Evolutionary conservation across 164 flowering plant genomes (phyloP).

Genomic region (Echeveria elegans): DNA sequence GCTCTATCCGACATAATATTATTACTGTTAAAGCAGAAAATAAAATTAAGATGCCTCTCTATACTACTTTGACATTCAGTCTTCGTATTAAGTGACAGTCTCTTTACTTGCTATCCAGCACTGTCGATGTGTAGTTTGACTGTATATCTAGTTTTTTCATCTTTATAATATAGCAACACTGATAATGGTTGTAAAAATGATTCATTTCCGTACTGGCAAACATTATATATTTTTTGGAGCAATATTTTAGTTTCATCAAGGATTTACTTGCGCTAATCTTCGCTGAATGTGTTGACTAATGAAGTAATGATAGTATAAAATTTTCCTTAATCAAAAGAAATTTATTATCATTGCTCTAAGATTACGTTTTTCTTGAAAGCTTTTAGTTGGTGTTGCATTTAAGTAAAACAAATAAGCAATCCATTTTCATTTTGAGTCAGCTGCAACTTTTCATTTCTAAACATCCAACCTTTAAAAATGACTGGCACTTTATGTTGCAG

Average conservation of each 20-base stretch:
- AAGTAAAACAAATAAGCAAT: background rate
- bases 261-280: background rate
- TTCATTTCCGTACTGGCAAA: no score
- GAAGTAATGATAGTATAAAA: background rate
- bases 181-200: no score
- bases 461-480: background rate
- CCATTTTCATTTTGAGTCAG: background rate
- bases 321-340: background rate
- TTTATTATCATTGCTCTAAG: background rate
- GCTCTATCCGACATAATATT: background rate
- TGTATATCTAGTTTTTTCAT: no score
- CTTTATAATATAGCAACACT: no score
- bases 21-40: background rate
- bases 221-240: no score
- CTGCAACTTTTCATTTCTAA: background rate
- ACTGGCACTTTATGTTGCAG: conserved; percentile 30
- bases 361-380: background rate
- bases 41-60: background rate
- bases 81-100: background rate
- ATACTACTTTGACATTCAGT: background rate
- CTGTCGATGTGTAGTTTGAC: no score
- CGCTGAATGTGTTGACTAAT: background rate
- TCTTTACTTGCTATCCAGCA: background rate
- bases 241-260: no score
- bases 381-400: background rate